Evolutionary conservation across 768 basidiomycete genomes (phyloP), one percentile per base, ranked within the genome.

Genomic region (Tricholoma terreum): DNA sequence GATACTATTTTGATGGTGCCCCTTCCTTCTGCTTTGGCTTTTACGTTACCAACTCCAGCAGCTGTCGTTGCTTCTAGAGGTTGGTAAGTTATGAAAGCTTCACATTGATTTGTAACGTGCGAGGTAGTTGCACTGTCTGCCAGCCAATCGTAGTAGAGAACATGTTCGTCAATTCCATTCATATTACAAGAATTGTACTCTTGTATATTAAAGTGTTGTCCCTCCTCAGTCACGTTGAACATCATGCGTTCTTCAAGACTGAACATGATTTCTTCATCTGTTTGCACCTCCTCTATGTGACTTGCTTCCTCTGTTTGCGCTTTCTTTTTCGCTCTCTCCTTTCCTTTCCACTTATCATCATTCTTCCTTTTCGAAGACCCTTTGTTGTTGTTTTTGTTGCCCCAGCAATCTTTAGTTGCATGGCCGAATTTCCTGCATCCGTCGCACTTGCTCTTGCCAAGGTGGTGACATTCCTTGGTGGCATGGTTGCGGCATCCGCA

Each of bases 81-180:
- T 14, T 40, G 15, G 35, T 42, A 60, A 24, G 7, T 52, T 14
- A 24, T 38, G n/a, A 56, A 59, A 7, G 40, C 34, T 12, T 36
- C 46, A 19, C 17, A 1, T n/a, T 12, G 21, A 40, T 59, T 55
- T 14, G 54, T 38, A 14, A 59, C 30, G 17, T 59, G 58, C 2
- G 55, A 59, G 1, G 58, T 59, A 3, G 24, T 27, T 27, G 24
- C 24, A 27, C 24, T 27, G 24, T 27, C 24, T 6, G 24, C 24
- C 24, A 27, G 6, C 24, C 24, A 27, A 27, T 27, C 24, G 24
- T 27, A 27, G 24, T 27, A 27, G 24, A 27, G 24, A 27, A 27
- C 24, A 6, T 27, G 24, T 6, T 27, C 24, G 24, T 27, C 24
- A 6, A 27, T 27, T 27, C 24, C 24, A 27, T 27, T 27, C 24